phyloP scores from a whole-genome alignment of 2,329 filamentous ascomycete genomes.

The Diaporthe citri region DNA sequence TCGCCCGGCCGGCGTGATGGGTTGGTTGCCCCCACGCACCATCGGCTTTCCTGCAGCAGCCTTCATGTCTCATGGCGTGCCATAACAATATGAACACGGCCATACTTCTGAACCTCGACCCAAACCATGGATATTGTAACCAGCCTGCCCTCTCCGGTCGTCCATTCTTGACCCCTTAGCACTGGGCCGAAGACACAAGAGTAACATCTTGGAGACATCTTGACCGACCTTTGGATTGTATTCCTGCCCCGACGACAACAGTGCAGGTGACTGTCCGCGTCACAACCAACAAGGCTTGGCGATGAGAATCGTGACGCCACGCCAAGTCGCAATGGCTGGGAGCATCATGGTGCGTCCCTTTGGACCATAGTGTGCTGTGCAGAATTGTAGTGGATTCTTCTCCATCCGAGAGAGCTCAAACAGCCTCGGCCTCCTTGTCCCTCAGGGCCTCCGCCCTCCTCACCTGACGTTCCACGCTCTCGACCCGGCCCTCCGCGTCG shows the following conservation, averaged over 20 bases:
- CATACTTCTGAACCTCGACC: not conserved
- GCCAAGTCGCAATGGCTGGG: not conserved
- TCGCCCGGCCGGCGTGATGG: not conserved
- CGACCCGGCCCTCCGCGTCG: conserved; percentile 76
- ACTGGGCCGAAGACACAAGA: not conserved
- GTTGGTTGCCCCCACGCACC: not conserved
- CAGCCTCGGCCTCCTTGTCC: conserved; percentile 64
- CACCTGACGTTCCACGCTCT: conserved; percentile 74
- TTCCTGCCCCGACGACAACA: not conserved
- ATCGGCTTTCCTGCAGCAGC: not conserved
- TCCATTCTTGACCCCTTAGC: not conserved
- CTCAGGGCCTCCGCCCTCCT: conserved; percentile 69
- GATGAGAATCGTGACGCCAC: not conserved
- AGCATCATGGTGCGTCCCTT: not conserved
- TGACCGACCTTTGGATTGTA: not conserved
- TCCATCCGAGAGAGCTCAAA: conserved; percentile 47
- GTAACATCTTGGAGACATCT: not conserved
- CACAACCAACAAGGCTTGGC: not conserved
- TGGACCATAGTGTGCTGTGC: no score
- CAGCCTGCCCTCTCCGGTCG: no score
- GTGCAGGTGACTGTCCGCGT: not conserved
- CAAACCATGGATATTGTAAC: not conserved
- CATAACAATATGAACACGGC: not conserved
- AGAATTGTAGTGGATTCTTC: not conserved
- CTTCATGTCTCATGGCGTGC: not conserved